Evolutionary conservation across 495 filamentous ascomycete species (phyloP), one percentile per base, ranked within the genome.

Genomic region (Halenospora varia): DNA sequence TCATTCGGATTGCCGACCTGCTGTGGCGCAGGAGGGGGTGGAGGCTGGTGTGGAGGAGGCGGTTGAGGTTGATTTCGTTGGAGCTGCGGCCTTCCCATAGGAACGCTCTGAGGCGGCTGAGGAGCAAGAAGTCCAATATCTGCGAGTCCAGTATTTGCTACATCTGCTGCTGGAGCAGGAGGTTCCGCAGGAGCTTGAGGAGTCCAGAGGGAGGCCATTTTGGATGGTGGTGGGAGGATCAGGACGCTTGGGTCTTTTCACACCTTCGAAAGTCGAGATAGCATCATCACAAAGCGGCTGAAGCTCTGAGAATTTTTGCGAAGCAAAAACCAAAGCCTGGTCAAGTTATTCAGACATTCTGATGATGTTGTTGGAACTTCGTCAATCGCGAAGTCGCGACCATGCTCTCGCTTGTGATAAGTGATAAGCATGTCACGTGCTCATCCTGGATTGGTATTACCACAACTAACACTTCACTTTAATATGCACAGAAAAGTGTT

Each of bases 51-150:
- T 25, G 77, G 76, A 49, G 84, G 82, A 39, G 78, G 68, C 13
- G 83, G 80, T 40, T 78, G 79, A 13, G 83, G 84, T 50, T 76
- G 74, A 51, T 86, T 84, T 51, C 85, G 77, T 56, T 73, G 73
- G 18, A 86, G 66, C 25, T 75, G 75, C n/a, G 83, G 84, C 44
- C 83, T 77, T 29, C 56, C 52, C 42, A 64, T 57, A 9, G 66
- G 45, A 20, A 56, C 46, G 25, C 51, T 47, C 6, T 50, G 22
- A 13, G 23, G 62, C 47, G 55, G 44, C 19, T 53, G 23, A 39
- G 62, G 62, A 46, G 54, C 20, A 52, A 59, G 65, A 1, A 57
- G 61, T 11, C 65, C 65, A 48, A 67, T 49, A 59, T 64, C 65
- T 53, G 59, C 62, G 11, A 67, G 53, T 8, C 62, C 62, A 18